These are phyloP conservation scores for Calonectria montana DNA, from an alignment of 2,329 filamentous ascomycete species.

Conservation along the genomic window DNA sequence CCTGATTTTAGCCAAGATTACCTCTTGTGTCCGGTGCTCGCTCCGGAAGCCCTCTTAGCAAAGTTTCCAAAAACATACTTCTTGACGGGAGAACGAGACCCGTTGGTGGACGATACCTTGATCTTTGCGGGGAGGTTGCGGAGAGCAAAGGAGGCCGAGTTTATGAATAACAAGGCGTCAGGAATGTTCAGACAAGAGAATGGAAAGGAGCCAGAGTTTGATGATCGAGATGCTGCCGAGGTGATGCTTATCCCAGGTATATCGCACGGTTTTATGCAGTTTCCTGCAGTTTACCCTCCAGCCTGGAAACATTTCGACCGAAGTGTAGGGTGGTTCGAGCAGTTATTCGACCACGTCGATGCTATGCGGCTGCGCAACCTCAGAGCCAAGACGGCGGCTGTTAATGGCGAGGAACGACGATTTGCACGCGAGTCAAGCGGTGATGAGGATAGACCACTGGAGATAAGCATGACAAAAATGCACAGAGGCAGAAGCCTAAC, in stretches of 20 bases:
- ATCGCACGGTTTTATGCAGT: conserved; percentile 93
- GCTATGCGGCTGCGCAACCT: conserved; percentile 47
- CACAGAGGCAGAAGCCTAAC: conserved; percentile 49
- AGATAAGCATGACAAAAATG: conserved; percentile 76
- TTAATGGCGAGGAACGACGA: conserved; percentile 42
- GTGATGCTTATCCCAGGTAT: conserved; percentile 89
- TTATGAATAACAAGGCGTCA: conserved; percentile 22
- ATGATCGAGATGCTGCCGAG: conserved; percentile 65
- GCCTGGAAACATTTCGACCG: conserved; percentile 89
- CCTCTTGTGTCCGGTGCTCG: conserved; percentile 88
- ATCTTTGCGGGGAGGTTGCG: conserved; percentile 93
- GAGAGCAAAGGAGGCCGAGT: conserved; percentile 74
- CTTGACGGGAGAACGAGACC: conserved; percentile 93
- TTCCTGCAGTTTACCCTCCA: conserved; percentile 87
- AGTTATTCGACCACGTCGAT: conserved; percentile 73
- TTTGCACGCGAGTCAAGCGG: conserved; percentile 69
- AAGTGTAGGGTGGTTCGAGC: conserved; percentile 83
- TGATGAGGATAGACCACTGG: conserved; percentile 84
- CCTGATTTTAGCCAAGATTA: conserved; percentile 95
- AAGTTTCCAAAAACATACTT: conserved; percentile 96
- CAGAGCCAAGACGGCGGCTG: conserved; percentile 23
- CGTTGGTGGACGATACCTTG: conserved; percentile 94
- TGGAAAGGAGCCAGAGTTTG: conserved; percentile 47
- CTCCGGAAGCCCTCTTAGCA: conserved; percentile 84
- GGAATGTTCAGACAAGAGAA: conserved; percentile 19